phyloP scores from a whole-genome alignment of 306 rosid species.

The Macrotyloma uniflorum region DNA sequence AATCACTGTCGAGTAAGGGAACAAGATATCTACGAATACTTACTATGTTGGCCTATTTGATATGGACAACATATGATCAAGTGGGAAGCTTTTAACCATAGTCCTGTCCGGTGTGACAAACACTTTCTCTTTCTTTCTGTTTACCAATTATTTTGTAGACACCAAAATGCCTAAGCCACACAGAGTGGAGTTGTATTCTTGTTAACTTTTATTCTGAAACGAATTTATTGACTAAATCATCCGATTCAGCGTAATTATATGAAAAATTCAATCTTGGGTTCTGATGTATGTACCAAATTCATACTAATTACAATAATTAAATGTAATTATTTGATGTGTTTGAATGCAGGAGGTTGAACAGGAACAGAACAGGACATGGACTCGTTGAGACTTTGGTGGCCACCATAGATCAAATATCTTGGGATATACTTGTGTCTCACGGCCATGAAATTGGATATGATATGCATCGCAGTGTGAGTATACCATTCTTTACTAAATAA shows the following conservation, averaged over 20 bases:
- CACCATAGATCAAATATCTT: constrained; percentile 64
- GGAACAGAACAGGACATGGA: constrained; percentile 46
- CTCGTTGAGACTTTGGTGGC: constrained; percentile 59
- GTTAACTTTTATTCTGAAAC: background rate
- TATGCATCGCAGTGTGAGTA: constrained; percentile 66
- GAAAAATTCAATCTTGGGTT: background rate
- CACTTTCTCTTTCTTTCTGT: constrained; percentile 2
- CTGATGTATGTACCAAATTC: background rate
- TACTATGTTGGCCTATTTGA: background rate
- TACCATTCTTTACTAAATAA: background rate
- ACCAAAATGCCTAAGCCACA: constrained; percentile 13
- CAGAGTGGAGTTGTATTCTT: constrained; percentile 17
- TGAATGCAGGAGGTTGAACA: constrained; percentile 56
- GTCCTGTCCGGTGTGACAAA: constrained; percentile 1
- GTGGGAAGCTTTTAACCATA: constrained; percentile 33
- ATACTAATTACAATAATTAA: background rate
- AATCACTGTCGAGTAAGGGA: no score
- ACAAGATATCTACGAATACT: background rate
- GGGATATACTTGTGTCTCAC: constrained; percentile 58
- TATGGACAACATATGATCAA: constrained; percentile 8
- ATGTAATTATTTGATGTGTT: no score
- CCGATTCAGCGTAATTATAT: background rate
- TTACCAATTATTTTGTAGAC: constrained; percentile 32
- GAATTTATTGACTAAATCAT: background rate
- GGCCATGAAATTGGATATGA: constrained; percentile 69